Conservation (phyloP, 208 protist species). For the Leishmania guyanensis region DNA sequence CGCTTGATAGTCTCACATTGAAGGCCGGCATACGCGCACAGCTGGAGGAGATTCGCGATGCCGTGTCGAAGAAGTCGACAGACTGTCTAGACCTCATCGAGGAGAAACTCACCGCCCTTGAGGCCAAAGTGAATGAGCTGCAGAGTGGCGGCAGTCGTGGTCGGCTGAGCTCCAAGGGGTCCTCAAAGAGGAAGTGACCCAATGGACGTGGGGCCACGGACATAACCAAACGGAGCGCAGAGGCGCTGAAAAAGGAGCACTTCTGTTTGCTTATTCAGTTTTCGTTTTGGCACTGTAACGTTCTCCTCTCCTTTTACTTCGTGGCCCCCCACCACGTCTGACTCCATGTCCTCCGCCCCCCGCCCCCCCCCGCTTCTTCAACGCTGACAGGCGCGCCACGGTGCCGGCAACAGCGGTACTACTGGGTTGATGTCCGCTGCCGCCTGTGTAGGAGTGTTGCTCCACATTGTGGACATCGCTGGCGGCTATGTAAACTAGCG, state of each 20-base stretch:
- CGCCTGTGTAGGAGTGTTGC: not conserved
- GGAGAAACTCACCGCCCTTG: constrained; percentile 66
- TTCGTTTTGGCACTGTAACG: not conserved
- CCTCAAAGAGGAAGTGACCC: constrained; percentile 37
- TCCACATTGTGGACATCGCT: not conserved
- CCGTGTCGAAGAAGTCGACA: constrained; percentile 55
- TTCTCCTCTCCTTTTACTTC: not conserved
- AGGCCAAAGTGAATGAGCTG: constrained; percentile 66
- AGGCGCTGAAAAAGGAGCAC: not conserved
- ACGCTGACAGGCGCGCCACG: not conserved
- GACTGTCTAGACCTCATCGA: constrained; percentile 78
- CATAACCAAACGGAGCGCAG: not conserved
- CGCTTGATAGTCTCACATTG: constrained; percentile 61
- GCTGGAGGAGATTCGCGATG: constrained; percentile 69
- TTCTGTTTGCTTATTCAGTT: not conserved
- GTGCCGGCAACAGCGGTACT: not conserved
- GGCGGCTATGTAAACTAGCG: constrained; percentile 5
- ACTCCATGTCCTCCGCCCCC: not conserved
- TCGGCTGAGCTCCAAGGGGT: constrained; percentile 27
- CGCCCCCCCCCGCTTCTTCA: not conserved
- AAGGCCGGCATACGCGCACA: constrained; percentile 80
- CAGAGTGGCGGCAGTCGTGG: constrained; percentile 24
- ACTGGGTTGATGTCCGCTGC: not conserved
- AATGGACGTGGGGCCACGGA: not conserved
- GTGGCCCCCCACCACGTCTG: not conserved